A percentile compares a stretch with the other conserved stretches of the same genome.
Conservation (phyloP, 192 early-diverging fungal species). For the Radiomyces spectabilis region DNA sequence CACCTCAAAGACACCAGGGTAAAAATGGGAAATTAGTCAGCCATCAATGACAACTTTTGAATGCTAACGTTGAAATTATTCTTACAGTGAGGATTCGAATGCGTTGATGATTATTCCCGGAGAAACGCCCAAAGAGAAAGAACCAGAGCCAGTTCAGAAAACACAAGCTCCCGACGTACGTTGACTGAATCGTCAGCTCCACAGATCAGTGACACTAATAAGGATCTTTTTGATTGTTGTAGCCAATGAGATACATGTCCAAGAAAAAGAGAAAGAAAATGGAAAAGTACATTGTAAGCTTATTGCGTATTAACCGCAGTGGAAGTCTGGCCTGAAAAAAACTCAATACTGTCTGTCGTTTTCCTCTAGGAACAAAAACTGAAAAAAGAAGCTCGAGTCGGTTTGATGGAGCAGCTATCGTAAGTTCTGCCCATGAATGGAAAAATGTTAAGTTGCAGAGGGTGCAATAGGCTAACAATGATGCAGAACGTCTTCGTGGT, state of each 20-base stretch:
- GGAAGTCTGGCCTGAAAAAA: not conserved
- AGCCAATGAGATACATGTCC: slow-evolving; percentile 40
- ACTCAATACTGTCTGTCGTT: not conserved
- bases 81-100: no score
- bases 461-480: not conserved
- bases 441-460: not conserved
- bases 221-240: not conserved
- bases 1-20: not conserved
- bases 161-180: not conserved
- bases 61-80: slow-evolving; percentile 4
- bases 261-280: slow-evolving; percentile 70
- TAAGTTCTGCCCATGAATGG: slow-evolving; percentile 4
- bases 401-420: slow-evolving; percentile 54
- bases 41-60: not conserved
- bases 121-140: slow-evolving; percentile 4
- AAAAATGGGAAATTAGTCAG: not conserved
- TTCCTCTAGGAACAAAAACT: slow-evolving; percentile 60
- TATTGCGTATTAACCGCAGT: not conserved
- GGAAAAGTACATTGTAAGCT: slow-evolving; percentile 69
- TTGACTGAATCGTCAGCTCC: not conserved
- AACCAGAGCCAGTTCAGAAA: not conserved
- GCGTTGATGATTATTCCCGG: not conserved
- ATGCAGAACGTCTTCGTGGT: slow-evolving; percentile 53
- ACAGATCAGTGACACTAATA: not conserved
- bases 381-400: slow-evolving; percentile 70